phyloP scores from a whole-genome alignment of 805 yeast genomes.

The Kuraishia ogatae region DNA sequence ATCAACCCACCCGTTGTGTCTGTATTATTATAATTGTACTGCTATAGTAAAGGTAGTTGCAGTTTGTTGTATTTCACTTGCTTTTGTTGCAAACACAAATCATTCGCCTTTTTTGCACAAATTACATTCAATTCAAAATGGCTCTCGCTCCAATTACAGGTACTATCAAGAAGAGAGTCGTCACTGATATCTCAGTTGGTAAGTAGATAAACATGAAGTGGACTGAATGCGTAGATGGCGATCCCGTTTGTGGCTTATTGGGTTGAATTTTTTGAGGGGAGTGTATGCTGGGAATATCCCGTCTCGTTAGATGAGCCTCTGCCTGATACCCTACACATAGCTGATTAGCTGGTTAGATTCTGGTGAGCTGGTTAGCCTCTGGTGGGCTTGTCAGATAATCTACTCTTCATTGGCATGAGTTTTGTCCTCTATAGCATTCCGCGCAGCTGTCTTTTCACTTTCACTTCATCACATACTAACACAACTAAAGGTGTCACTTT shows the following conservation, averaged over 20 bases:
- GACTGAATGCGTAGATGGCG: neutral
- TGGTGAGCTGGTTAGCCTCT: neutral
- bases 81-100: neutral
- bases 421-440: too few relatives aligned
- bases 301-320: too few relatives aligned
- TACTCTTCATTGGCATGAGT: too few relatives aligned
- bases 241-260: neutral
- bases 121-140: constrained; percentile 25
- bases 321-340: too few relatives aligned
- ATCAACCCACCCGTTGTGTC: too few relatives aligned
- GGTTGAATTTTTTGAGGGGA: too few relatives aligned
- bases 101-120: neutral
- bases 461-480: neutral
- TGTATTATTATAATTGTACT: too few relatives aligned
- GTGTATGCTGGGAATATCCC: too few relatives aligned
- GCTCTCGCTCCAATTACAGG: constrained; percentile 86
- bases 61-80: neutral
- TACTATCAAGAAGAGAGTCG: constrained; percentile 68
- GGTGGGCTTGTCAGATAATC: neutral
- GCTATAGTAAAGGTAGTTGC: too few relatives aligned
- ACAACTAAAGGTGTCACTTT: constrained; percentile 14
- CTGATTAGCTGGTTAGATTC: too few relatives aligned
- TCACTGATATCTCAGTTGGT: constrained; percentile 71
- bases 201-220: constrained; percentile 22
- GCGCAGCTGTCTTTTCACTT: too few relatives aligned